Evolutionary conservation across 352 stramenopile species (phyloP), one percentile per base, ranked within the genome.

Genomic region (Pythium utonaiense): DNA sequence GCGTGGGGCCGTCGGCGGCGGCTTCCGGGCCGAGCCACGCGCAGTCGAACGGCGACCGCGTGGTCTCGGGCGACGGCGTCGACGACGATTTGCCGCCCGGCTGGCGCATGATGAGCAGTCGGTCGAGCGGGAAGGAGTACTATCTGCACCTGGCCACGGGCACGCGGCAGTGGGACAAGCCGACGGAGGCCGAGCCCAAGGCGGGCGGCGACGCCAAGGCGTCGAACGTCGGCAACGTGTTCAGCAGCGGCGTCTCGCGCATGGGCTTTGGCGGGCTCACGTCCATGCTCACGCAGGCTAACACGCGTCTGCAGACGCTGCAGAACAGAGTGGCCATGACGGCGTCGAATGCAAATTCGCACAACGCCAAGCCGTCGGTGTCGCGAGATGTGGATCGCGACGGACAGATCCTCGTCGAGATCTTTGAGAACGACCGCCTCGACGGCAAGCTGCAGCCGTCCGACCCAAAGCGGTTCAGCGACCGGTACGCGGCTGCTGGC

Each of bases 381-480:
- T 66, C 75, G 28, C 68, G 66, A 47, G 78, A 89, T 28, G 50
- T 88, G 4, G 83, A 90, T 60, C 78, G 77, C 28, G 81, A 93
- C 40, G 79, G 78, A 1, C 80, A 95, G 64, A 58, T 79, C n/a
- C 36, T 89, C 9, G 77, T 86, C 22, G 81, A 93, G 52, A 78
- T 93, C n/a, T 95, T 86, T 56, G 86, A 95, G 62, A 91, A 95
- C 63, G 83, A 95, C 49, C 82, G 86, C 3, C 67, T 93, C 24
- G 84, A 93, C 55, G 86, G 84, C 8, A 84, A 85, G n/a, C 48
- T 92, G 36, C 78, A 77, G 41, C 41, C 77, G 3, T 79, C 74
- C 27, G 86, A 95, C 53, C 86, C 86, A 1, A 93, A 90, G 63
- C 54, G 57, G 25, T 95, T 78, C 54, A 87, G 83, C 59, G 84